Conservation (phyloP, 306 rosid species). For the Nissolia schottii region DNA sequence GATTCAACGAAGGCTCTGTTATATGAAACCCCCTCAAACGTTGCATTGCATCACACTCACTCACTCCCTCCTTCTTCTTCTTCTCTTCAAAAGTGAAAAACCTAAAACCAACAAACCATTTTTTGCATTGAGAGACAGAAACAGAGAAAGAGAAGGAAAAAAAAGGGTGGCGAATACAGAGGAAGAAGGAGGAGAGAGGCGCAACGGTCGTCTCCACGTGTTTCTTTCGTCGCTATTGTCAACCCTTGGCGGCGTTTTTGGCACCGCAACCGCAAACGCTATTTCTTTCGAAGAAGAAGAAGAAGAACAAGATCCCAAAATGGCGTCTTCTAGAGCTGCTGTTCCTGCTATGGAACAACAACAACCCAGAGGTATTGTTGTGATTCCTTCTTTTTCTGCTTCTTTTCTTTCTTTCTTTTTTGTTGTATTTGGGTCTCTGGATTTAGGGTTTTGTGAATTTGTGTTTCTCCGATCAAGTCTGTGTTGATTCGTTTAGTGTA, state of each 20-base stretch:
- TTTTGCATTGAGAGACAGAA: not conserved
- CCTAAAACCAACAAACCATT: too few species aligned
- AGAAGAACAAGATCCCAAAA: not conserved
- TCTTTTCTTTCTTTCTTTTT: not conserved
- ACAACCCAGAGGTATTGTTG: constrained; percentile 20
- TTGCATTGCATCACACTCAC: not conserved
- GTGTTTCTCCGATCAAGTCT: not conserved
- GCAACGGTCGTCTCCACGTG: constrained; percentile 58
- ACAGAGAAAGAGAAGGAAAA: not conserved
- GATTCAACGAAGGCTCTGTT: not conserved
- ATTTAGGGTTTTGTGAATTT: not conserved
- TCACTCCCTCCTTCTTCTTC: too few species aligned
- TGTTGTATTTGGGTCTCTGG: not conserved
- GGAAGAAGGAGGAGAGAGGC: constrained; percentile 55
- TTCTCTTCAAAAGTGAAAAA: too few species aligned
- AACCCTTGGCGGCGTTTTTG: constrained; percentile 67
- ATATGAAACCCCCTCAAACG: not conserved
- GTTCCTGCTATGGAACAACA: constrained; percentile 16
- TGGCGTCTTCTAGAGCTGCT: constrained; percentile 55
- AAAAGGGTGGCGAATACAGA: constrained; percentile 57
- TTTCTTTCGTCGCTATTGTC: constrained; percentile 66
- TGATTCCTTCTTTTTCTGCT: not conserved
- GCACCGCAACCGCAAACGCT: too few species aligned
- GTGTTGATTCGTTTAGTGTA: not conserved
- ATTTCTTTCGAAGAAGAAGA: constrained; percentile 28